phyloP scores from a whole-genome alignment of 1,284 basidiomycete genomes.

The Fistulinella cinereoalba region DNA sequence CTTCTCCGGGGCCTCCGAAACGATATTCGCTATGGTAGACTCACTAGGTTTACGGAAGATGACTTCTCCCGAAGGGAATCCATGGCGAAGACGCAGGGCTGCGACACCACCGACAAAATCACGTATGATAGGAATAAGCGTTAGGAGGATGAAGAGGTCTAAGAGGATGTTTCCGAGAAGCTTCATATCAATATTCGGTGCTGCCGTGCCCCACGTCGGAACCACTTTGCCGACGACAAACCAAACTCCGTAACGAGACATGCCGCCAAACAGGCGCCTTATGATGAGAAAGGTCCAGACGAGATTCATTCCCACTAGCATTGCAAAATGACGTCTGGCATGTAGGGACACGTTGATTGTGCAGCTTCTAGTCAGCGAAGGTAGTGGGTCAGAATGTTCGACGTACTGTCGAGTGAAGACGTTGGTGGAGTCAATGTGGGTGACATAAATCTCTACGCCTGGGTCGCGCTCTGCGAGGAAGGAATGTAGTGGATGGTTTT shows the following conservation, averaged over 20 bases:
- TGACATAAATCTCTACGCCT: conserved; percentile 29
- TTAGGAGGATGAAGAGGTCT: conserved; percentile 26
- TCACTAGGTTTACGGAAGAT: conserved; percentile 32
- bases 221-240: conserved; percentile 23
- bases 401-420: conserved; percentile 25
- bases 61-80: conserved; percentile 29
- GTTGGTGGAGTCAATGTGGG: conserved; percentile 26
- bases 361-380: background rate
- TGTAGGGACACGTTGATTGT: conserved; percentile 5
- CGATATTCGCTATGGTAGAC: conserved; percentile 26
- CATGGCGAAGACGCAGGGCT: conserved; percentile 25
- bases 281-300: conserved; percentile 24
- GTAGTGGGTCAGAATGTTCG: background rate
- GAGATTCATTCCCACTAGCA: conserved; percentile 25
- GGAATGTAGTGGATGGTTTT: conserved; percentile 23
- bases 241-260: conserved; percentile 29
- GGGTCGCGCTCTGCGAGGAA: conserved; percentile 20
- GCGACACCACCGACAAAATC: conserved; percentile 21
- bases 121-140: conserved; percentile 24
- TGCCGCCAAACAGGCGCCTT: conserved; percentile 22
- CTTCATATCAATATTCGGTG: conserved; percentile 15
- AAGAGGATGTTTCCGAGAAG: conserved; percentile 27
- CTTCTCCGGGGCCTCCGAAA: conserved; percentile 27
- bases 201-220: conserved; percentile 10
- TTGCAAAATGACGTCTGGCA: conserved; percentile 28